Evolutionary conservation across 805 yeast genomes (phyloP).

Genomic region (Saturnispora quitensis): DNA sequence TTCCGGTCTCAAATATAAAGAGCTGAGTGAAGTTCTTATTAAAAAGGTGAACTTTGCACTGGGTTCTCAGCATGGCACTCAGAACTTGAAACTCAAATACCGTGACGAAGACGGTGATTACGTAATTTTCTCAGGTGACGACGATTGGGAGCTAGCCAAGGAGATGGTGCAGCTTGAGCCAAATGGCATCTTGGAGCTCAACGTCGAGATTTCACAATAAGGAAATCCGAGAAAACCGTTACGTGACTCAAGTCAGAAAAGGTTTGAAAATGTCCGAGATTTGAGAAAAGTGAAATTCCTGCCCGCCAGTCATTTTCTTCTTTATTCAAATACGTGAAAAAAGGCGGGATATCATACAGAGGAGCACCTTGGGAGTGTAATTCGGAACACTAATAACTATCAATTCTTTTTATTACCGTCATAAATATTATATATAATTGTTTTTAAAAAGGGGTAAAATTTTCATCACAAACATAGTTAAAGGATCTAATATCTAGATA

Average conservation of each 20-base stretch:
- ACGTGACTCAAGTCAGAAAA: neutral
- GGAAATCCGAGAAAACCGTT: neutral
- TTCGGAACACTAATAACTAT: neutral
- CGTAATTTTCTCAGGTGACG: slow-evolving; percentile 75
- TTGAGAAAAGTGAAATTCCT: neutral
- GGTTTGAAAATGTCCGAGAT: neutral
- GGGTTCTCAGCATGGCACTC: slow-evolving; percentile 19
- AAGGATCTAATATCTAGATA: neutral
- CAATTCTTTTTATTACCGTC: neutral
- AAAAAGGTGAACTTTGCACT: slow-evolving; percentile 48
- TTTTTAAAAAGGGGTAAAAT: neutral
- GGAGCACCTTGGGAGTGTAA: neutral
- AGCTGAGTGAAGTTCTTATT: slow-evolving; percentile 36
- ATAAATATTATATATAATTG: neutral
- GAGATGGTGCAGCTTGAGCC: slow-evolving; percentile 46
- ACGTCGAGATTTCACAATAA: neutral
- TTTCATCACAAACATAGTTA: neutral
- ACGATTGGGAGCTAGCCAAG: slow-evolving; percentile 80
- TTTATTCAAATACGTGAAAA: neutral
- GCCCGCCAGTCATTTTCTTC: neutral
- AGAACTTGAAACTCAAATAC: slow-evolving; percentile 52
- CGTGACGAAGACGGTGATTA: slow-evolving; percentile 94
- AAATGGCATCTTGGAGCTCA: neutral
- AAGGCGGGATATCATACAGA: neutral
- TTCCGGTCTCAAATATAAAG: slow-evolving; percentile 13